phyloP scores from a whole-genome alignment of 139 green algal genomes.

The Gonium pectorale region DNA sequence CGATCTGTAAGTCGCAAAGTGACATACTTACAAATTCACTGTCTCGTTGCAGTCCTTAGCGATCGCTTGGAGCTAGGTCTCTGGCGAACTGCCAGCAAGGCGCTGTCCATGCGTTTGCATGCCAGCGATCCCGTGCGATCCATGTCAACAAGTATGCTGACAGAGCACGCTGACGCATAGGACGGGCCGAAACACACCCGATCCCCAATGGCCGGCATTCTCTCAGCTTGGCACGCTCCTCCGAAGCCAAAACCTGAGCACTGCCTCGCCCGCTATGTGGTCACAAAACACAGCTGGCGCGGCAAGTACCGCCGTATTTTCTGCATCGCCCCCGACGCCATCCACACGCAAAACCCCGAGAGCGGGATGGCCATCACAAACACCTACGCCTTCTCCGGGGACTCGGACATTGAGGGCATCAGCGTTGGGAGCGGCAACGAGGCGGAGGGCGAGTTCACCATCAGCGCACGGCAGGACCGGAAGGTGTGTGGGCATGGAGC shows the following conservation, averaged over 20 bases:
- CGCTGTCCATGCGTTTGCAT: too few relatives aligned
- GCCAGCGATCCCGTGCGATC: too few relatives aligned
- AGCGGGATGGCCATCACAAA: slow-evolving; percentile 83
- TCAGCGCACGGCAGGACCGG: slow-evolving; percentile 76
- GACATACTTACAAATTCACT: too few relatives aligned
- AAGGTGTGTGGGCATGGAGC: too few relatives aligned
- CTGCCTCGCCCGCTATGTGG: slow-evolving; percentile 74
- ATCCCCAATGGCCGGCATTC: too few relatives aligned
- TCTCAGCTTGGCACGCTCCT: neutral
- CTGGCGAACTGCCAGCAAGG: too few relatives aligned
- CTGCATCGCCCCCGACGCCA: slow-evolving; percentile 71
- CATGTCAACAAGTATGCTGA: too few relatives aligned
- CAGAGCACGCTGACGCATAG: too few relatives aligned
- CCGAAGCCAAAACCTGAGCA: slow-evolving; percentile 51
- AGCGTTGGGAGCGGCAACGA: slow-evolving; percentile 57
- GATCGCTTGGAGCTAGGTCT: too few relatives aligned
- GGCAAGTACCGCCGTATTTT: slow-evolving; percentile 85
- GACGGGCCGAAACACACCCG: too few relatives aligned
- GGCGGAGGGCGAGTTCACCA: slow-evolving; percentile 71
- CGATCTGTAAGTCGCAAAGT: too few relatives aligned
- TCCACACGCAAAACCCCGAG: slow-evolving; percentile 87
- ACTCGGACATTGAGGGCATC: slow-evolving; percentile 62
- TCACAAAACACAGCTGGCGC: slow-evolving; percentile 87
- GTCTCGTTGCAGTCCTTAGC: too few relatives aligned
- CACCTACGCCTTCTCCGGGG: slow-evolving; percentile 71